Percentiles rank a stretch among this genome's conserved stretches.
Conservation (phyloP, 2,329 filamentous ascomycete species). For the Trichophaea hybrida region DNA sequence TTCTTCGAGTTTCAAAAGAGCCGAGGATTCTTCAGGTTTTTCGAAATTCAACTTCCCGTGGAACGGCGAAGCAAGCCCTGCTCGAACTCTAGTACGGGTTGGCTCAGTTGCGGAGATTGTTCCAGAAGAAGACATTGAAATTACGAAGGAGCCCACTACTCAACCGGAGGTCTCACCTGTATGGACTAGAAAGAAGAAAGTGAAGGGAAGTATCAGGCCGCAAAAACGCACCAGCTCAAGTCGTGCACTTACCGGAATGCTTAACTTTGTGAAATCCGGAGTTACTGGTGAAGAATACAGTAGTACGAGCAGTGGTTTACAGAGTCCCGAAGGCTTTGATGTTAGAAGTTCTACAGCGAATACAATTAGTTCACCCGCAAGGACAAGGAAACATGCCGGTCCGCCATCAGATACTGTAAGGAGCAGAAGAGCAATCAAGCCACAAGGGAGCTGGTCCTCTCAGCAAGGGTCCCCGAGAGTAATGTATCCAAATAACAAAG, state of each 20-base stretch:
- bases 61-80: background rate
- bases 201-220: background rate
- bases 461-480: background rate
- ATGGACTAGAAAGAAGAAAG: background rate
- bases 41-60: slow-evolving; percentile 10
- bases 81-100: background rate
- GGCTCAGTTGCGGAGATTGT: background rate
- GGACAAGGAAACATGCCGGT: background rate
- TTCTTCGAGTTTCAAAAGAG: background rate
- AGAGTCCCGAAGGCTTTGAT: background rate
- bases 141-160: background rate
- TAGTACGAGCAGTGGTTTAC: background rate
- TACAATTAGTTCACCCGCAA: background rate
- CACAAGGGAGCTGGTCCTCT: background rate
- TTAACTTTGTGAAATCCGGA: slow-evolving; percentile 4
- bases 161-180: background rate
- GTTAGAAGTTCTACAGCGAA: background rate
- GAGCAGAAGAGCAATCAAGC: background rate
- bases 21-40: background rate
- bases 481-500: background rate
- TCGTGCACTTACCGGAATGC: background rate
- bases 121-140: background rate
- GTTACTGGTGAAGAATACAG: background rate
- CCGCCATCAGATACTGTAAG: background rate
- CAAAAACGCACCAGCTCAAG: background rate